phyloP scores from a whole-genome alignment of 352 stramenopile species.

The Globisporangium irregulare region DNA sequence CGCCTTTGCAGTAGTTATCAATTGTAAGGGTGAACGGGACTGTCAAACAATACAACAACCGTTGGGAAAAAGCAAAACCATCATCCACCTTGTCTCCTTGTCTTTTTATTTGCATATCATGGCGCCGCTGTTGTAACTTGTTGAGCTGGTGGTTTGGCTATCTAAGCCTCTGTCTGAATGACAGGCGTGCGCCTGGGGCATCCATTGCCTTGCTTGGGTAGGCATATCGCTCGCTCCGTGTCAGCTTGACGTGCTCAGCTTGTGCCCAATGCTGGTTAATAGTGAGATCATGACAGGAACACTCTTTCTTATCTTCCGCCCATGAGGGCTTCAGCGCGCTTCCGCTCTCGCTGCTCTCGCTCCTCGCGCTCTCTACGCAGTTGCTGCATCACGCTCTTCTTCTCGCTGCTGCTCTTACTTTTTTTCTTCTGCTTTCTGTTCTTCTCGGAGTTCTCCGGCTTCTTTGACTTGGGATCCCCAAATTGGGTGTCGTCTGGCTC shows the following conservation, averaged over 20 bases:
- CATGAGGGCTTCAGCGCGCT: constrained; percentile 31
- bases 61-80: constrained; percentile 20
- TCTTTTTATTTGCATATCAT: neutral
- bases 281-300: no score
- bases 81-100: constrained; percentile 22
- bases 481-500: constrained; percentile 8
- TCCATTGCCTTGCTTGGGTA: no score
- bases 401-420: constrained; percentile 15
- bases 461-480: constrained; percentile 1
- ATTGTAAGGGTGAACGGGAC: constrained; percentile 32
- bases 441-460: neutral
- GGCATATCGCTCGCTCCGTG: no score
- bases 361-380: constrained; percentile 46
- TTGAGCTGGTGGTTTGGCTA: no score
- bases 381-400: constrained; percentile 25
- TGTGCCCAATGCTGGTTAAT: no score
- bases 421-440: neutral
- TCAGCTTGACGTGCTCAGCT: no score
- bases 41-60: constrained; percentile 35
- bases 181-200: no score
- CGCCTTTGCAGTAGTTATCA: constrained; percentile 2
- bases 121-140: no score
- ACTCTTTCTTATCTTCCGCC: constrained; percentile 3
- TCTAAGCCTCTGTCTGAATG: no score
- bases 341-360: constrained; percentile 26